A percentile compares a stretch with the other conserved stretches of the same genome.
Evolutionary conservation across 257 asterid genomes (phyloP).

Genomic region (Gentiana dahurica): DNA sequence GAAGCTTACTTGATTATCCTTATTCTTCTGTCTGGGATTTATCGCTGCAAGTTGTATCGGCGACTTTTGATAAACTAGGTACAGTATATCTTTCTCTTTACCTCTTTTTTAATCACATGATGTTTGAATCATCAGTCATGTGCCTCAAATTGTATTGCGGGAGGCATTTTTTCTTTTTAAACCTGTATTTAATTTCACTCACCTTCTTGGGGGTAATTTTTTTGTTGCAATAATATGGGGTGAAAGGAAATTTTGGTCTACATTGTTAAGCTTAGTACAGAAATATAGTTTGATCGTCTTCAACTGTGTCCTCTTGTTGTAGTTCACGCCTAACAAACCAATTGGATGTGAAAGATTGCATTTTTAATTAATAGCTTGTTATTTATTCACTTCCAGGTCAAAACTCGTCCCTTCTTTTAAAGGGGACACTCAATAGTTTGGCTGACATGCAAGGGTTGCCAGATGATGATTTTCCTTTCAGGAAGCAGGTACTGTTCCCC

Average conservation of each 20-base stretch:
- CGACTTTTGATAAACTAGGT: constrained; percentile 88
- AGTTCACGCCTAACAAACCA: background rate
- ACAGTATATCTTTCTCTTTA: constrained; percentile 25
- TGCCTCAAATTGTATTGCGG: too few relatives aligned
- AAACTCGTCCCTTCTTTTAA: constrained; percentile 45
- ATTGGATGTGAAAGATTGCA: background rate
- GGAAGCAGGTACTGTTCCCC: constrained; percentile 51
- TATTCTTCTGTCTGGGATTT: constrained; percentile 71
- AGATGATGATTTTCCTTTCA: constrained; percentile 65
- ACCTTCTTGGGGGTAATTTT: background rate
- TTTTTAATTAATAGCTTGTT: background rate
- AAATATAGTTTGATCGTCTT: background rate
- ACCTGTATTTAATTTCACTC: too few relatives aligned
- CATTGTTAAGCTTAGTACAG: background rate
- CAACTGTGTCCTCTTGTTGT: background rate
- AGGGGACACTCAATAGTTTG: constrained; percentile 52
- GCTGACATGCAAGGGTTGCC: constrained; percentile 74
- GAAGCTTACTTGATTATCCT: constrained; percentile 70
- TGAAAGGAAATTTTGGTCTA: background rate
- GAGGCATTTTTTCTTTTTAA: too few relatives aligned
- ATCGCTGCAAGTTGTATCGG: constrained; percentile 73
- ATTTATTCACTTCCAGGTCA: constrained; percentile 34
- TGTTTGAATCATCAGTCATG: too few relatives aligned
- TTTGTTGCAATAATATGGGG: too few relatives aligned
- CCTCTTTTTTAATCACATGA: constrained; percentile 1